Evolutionary conservation across 73 alveolate genomes (phyloP).

Genomic region (Tetrahymena borealis): DNA sequence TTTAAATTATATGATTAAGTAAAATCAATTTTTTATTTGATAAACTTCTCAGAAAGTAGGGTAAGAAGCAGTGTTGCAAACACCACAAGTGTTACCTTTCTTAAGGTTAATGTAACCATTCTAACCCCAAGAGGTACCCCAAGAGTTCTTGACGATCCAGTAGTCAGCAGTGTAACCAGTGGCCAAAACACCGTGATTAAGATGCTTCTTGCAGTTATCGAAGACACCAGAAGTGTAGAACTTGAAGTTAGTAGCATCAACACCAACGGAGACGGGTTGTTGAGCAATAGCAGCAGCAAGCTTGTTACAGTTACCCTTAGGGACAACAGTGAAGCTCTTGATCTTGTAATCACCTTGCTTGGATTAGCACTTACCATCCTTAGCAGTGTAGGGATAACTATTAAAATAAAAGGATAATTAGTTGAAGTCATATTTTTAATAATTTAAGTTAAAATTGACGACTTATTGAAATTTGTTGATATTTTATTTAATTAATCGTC

Average conservation of each 20-base stretch:
- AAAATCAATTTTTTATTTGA: no score
- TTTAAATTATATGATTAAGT: background rate
- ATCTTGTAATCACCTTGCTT: background rate
- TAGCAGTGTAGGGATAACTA: conserved; percentile 58
- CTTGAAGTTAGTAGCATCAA: conserved; percentile 50
- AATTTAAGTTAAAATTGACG: no score
- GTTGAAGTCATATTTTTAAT: no score
- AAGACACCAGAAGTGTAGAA: conserved; percentile 17
- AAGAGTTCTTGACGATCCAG: conserved; percentile 45
- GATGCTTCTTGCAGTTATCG: conserved; percentile 22
- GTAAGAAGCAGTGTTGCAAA: conserved; percentile 5
- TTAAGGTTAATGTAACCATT: conserved; percentile 35
- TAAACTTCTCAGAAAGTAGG: conserved; percentile 1
- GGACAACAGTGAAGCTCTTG: conserved; percentile 3
- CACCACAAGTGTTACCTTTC: conserved; percentile 46
- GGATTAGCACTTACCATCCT: conserved; percentile 39
- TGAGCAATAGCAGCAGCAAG: conserved; percentile 22
- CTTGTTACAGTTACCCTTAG: background rate
- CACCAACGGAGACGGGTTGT: conserved; percentile 50
- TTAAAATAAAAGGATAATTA: background rate
- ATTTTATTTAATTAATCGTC: no score
- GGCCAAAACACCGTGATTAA: conserved; percentile 55
- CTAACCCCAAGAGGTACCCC: conserved; percentile 57
- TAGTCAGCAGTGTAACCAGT: conserved; percentile 43
- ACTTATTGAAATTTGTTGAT: no score